These are phyloP conservation scores for Cucumis hystrix DNA, from an alignment of 306 rosid species.

Conservation along the genomic window DNA sequence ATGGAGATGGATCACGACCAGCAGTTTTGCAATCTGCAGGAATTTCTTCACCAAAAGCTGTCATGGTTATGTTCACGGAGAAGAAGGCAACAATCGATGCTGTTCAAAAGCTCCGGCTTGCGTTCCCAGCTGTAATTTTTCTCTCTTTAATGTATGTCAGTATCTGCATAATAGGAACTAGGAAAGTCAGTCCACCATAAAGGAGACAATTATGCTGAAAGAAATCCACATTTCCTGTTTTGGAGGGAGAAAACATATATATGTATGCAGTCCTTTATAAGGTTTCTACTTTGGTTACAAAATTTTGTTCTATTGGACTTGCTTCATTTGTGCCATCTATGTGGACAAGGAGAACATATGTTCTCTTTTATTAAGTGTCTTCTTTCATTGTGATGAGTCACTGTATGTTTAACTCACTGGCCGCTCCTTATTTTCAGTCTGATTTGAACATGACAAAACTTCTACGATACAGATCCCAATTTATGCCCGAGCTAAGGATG, in stretches of 20 bases:
- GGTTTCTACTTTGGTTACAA: neutral
- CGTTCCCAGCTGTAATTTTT: conserved; percentile 65
- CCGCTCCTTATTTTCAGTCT: neutral
- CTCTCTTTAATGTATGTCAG: neutral
- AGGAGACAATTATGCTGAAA: neutral
- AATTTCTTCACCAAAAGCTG: conserved; percentile 82
- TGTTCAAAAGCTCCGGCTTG: conserved; percentile 65
- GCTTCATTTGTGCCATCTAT: neutral
- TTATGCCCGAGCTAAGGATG: conserved; percentile 84
- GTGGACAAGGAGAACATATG: neutral
- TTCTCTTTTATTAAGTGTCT: neutral
- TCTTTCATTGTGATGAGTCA: neutral
- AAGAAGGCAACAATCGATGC: conserved; percentile 53
- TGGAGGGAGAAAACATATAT: neutral
- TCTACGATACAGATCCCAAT: conserved; percentile 61
- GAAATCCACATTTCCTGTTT: neutral
- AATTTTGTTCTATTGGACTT: neutral
- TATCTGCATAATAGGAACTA: neutral
- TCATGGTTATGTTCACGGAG: conserved; percentile 80
- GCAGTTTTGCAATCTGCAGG: conserved; percentile 91
- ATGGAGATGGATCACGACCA: conserved; percentile 91
- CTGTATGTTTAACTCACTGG: neutral
- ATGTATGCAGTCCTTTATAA: neutral
- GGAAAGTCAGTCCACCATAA: neutral
- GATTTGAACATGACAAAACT: conserved; percentile 1